Evolutionary conservation across 1,284 basidiomycete species (phyloP).

Genomic region (Fomitopsis schrenkii): DNA sequence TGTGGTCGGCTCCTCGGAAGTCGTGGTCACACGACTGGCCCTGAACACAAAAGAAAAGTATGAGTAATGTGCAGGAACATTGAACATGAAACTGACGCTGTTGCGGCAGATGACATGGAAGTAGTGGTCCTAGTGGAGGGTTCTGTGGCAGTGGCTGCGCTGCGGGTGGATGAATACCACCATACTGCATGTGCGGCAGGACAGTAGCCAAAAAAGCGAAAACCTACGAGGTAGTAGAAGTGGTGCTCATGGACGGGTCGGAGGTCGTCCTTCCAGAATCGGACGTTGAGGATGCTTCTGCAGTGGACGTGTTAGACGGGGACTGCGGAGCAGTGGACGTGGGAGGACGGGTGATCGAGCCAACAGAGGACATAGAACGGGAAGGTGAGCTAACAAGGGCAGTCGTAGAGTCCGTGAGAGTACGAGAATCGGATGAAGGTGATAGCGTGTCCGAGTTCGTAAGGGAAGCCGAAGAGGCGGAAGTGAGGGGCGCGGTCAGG

Average conservation of each 20-base stretch:
- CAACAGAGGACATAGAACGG: slow-evolving; percentile 9
- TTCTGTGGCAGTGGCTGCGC: not conserved
- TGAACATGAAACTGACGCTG: not conserved
- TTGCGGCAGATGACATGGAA: slow-evolving; percentile 1
- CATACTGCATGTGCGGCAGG: not conserved
- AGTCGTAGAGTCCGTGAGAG: slow-evolving; percentile 2
- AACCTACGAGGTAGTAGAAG: not conserved
- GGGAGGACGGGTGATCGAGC: not conserved
- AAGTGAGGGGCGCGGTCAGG: not conserved
- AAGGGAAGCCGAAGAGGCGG: not conserved
- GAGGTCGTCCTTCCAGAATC: not conserved
- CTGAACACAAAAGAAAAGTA: not conserved
- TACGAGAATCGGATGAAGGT: not conserved
- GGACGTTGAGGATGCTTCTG: not conserved
- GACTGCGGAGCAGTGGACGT: slow-evolving; percentile 4
- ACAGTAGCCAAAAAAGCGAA: not conserved
- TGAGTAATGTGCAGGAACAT: not conserved
- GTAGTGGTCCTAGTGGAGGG: not conserved
- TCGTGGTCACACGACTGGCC: not conserved
- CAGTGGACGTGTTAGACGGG: not conserved
- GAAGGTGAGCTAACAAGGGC: not conserved
- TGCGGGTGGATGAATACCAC: not conserved
- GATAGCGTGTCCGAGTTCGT: slow-evolving; percentile 2
- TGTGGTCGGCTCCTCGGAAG: not conserved
- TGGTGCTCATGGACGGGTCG: not conserved